Conservation (phyloP, 2,329 filamentous ascomycete species). For the Furcasterigmium sp. region DNA sequence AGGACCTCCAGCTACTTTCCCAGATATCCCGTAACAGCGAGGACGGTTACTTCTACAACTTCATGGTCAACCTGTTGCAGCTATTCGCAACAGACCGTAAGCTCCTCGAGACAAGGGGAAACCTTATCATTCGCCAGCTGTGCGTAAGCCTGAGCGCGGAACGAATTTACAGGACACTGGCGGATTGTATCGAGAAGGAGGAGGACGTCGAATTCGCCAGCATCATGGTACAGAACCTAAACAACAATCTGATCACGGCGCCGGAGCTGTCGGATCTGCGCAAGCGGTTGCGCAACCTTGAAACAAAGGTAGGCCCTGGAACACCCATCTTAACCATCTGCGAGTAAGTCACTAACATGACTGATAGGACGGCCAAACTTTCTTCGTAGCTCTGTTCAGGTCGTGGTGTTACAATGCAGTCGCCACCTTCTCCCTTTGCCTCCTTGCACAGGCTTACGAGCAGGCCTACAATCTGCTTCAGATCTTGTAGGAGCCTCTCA, state of each 20-base stretch:
- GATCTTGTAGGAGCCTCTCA: constrained; percentile 65
- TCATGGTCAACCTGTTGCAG: constrained; percentile 95
- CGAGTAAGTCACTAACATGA: neutral
- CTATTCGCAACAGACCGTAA: constrained; percentile 92
- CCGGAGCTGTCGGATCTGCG: constrained; percentile 88
- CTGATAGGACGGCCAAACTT: constrained; percentile 80
- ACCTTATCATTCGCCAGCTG: constrained; percentile 91
- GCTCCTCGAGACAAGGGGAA: constrained; percentile 85
- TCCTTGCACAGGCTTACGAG: constrained; percentile 95
- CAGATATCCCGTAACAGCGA: constrained; percentile 97
- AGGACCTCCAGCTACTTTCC: constrained; percentile 86
- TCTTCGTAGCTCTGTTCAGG: constrained; percentile 90
- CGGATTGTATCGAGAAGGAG: constrained; percentile 95
- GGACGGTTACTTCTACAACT: constrained; percentile 94
- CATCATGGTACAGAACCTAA: constrained; percentile 99
- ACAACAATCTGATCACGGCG: constrained; percentile 97
- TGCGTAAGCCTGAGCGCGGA: constrained; percentile 91
- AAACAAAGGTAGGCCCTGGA: constrained; percentile 59
- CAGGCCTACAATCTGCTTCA: constrained; percentile 95
- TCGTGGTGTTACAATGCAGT: constrained; percentile 99
- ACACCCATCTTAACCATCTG: neutral
- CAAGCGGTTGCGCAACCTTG: constrained; percentile 83
- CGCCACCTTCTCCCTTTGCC: constrained; percentile 90
- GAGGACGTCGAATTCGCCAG: constrained; percentile 98
- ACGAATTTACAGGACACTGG: constrained; percentile 89